A percentile compares a stretch with the other conserved stretches of the same genome.
These are phyloP conservation scores for Bruguiera parviflora DNA, from an alignment of 345 rosid genomes.

Conservation along the genomic window DNA sequence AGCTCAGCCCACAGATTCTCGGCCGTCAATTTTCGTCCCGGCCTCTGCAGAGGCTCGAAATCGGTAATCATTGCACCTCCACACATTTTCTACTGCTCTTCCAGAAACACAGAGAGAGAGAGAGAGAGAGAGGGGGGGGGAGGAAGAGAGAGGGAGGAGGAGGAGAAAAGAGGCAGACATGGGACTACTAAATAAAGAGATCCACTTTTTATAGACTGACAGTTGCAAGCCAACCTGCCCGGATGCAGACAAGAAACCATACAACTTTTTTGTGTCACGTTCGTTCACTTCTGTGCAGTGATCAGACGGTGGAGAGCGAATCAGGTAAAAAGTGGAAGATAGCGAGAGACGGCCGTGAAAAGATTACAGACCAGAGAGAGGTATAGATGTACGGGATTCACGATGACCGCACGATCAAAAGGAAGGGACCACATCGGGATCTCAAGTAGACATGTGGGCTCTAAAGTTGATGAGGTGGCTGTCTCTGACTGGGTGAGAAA, in stretches of 20 bases:
- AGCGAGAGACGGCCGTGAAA: neutral
- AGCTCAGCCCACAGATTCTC: conserved; percentile 63
- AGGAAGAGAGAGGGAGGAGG: neutral
- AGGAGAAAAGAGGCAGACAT: neutral
- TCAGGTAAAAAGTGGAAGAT: conserved; percentile 2
- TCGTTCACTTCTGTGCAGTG: neutral
- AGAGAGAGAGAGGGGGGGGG: neutral
- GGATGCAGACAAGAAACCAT: conserved; percentile 17
- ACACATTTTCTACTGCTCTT: conserved; percentile 46
- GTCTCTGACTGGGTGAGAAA: conserved; percentile 8
- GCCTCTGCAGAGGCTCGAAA: conserved; percentile 32
- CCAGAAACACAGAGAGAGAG: neutral
- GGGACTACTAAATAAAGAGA: neutral
- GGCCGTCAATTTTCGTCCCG: conserved; percentile 44
- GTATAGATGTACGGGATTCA: too few relatives aligned
- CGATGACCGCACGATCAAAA: neutral
- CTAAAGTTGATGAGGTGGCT: neutral
- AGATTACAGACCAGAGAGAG: neutral
- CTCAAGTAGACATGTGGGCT: neutral
- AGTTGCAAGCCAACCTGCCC: conserved; percentile 13
- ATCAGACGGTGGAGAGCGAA: conserved; percentile 33
- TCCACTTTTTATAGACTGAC: conserved; percentile 18
- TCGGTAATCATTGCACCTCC: conserved; percentile 72
- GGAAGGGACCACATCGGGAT: neutral
- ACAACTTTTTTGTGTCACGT: neutral